Evolutionary conservation across 306 rosid genomes (phyloP), one percentile per base, ranked within the genome.

Genomic region (Pterocarpus macrocarpus): DNA sequence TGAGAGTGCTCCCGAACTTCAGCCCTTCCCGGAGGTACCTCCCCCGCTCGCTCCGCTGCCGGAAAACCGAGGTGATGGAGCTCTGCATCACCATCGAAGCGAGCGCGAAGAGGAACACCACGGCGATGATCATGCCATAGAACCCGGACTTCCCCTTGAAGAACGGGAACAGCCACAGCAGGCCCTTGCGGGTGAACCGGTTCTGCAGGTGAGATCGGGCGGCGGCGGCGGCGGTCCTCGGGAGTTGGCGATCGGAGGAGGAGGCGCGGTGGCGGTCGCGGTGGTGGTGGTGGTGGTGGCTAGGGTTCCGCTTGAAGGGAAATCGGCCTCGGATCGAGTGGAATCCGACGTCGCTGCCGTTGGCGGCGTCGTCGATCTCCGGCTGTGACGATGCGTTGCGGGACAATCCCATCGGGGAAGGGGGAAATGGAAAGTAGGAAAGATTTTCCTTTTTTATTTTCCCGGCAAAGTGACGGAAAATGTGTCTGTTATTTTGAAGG

Each of bases 61-160:
- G 79, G 78, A 92, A 89, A 38, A 87, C 93, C 49, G 88, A 85
- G 7, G 89, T 86, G 78, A 92, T 92, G 55, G 97, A 93, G 89
- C 89, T 95, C 89, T 91, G 99, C 94, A 93, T 66, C 79, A 93
- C 88, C 88, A 95, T 80, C 68, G 97, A 89, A 13, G 95, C 98
- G 70, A 86, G 36, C 0, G 92, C 93, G 47, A 89, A 95, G 11
- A 89, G 77, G 71, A 93, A 90, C 6, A 93, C 87, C 10, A 88
- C 93, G 22, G 81, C 84, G 65, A 93, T 77, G 36, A 95, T 84
- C 38, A 87, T 68, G 14, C 77, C 83, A 72, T 89, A 95, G 82
- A 93, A 76, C 36, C 82, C 73, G 39, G 90, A 85, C 83, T 90
- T 92, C 9, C 91, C 91, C 56, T 84, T 93, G 28, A 83, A 66